Conservation (phyloP, 2,329 filamentous ascomycete genomes). For the Mollisiaceae sp. region DNA sequence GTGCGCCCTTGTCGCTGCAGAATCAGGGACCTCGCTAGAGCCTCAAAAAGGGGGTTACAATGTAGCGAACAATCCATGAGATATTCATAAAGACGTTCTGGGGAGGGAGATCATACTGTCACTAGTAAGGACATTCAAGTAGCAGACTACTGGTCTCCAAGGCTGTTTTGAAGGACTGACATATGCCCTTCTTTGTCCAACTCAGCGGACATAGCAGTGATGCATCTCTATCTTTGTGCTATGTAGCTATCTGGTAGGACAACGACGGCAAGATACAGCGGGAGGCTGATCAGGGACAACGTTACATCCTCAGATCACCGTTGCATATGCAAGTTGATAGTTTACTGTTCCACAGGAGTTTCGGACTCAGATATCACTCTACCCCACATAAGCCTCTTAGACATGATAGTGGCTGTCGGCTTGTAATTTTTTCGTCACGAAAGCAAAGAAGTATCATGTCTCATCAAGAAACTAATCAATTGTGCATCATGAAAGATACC, state of each 20-base stretch:
- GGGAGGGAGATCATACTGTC: background rate
- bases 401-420: background rate
- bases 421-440: background rate
- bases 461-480: background rate
- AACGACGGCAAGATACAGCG: conserved; percentile 13
- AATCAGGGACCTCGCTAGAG: background rate
- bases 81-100: no score
- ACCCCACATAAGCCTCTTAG: background rate
- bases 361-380: background rate
- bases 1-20: no score
- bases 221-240: conserved; percentile 4
- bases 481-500: background rate
- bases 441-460: background rate
- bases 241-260: background rate
- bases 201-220: background rate
- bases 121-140: background rate
- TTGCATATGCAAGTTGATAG: conserved; percentile 9
- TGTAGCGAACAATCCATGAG: background rate
- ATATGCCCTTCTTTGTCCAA: background rate
- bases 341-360: background rate
- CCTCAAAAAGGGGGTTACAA: background rate
- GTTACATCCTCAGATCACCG: background rate
- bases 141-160: background rate
- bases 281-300: background rate
- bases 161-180: background rate